A percentile compares a stretch with the other conserved stretches of the same genome.
Evolutionary conservation across 768 basidiomycete species (phyloP).

Genomic region (Boletus subparvulus): DNA sequence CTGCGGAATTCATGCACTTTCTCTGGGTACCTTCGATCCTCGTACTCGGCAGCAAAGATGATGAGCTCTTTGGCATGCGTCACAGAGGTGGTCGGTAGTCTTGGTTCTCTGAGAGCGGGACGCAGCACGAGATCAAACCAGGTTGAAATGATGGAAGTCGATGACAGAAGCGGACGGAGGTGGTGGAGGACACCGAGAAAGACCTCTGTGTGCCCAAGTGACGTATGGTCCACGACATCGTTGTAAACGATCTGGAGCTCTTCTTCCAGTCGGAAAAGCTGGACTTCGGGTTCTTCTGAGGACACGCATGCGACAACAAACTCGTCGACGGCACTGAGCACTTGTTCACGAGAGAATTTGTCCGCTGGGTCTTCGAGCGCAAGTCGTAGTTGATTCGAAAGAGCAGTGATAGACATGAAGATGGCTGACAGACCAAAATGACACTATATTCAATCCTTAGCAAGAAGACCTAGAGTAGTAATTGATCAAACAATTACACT

Average conservation of each 20-base stretch:
- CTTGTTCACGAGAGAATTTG: conserved; percentile 47
- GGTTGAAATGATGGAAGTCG: conserved; percentile 65
- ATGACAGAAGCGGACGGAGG: conserved; percentile 58
- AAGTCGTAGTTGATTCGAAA: conserved; percentile 54
- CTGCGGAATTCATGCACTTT: conserved; percentile 66
- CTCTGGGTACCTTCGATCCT: conserved; percentile 43
- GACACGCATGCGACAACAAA: conserved; percentile 53
- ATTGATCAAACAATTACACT: not conserved
- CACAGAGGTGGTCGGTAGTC: conserved; percentile 54
- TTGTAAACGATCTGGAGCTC: conserved; percentile 64
- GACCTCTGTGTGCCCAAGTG: conserved; percentile 58
- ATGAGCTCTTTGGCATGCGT: conserved; percentile 73
- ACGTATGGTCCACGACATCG: conserved; percentile 63
- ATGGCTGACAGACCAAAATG: conserved; percentile 7
- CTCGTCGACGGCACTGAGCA: conserved; percentile 51
- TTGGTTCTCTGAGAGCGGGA: conserved; percentile 74
- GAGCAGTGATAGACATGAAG: conserved; percentile 38
- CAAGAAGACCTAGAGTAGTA: not conserved
- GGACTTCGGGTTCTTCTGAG: conserved; percentile 44
- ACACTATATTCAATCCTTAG: not conserved
- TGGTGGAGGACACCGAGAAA: conserved; percentile 67
- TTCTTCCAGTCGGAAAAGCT: conserved; percentile 56
- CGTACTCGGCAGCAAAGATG: conserved; percentile 54
- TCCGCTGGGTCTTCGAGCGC: conserved; percentile 56
- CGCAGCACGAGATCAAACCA: conserved; percentile 85